A percentile compares a stretch with the other conserved stretches of the same genome.
phyloP scores from a whole-genome alignment of 179 eudicot genomes.

The Nepenthes alata region DNA sequence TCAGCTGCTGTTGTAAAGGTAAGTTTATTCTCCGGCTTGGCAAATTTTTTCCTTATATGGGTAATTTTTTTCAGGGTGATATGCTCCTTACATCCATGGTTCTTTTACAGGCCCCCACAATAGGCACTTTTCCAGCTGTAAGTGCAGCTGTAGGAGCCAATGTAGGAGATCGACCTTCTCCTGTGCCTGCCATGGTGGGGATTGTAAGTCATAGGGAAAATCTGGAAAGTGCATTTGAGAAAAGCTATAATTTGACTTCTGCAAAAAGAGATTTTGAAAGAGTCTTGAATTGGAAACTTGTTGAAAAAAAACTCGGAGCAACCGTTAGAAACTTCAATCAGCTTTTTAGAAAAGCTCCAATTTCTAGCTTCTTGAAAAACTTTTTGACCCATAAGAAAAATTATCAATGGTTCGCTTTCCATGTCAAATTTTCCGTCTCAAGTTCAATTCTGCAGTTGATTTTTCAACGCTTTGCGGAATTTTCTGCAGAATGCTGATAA shows the following conservation, averaged over 20 bases:
- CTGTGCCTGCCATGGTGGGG: slow-evolving; percentile 39
- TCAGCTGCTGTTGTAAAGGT: slow-evolving; percentile 49
- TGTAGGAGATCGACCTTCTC: slow-evolving; percentile 47
- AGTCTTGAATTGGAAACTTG: not conserved
- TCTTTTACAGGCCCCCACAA: slow-evolving; percentile 36
- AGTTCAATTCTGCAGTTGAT: not conserved
- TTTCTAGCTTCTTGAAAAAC: too few relatives aligned
- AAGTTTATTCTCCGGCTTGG: slow-evolving; percentile 1
- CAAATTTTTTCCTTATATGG: not conserved
- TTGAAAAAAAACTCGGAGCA: not conserved
- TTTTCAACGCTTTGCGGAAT: not conserved
- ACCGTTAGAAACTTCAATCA: too few relatives aligned
- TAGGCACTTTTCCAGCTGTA: slow-evolving; percentile 39
- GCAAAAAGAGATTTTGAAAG: not conserved
- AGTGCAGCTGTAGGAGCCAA: slow-evolving; percentile 38
- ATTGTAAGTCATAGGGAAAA: slow-evolving; percentile 21
- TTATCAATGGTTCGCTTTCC: not conserved
- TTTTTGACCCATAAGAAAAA: too few relatives aligned
- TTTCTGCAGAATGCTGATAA: slow-evolving; percentile 45
- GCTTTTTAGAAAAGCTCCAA: too few relatives aligned
- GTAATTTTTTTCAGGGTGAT: too few relatives aligned
- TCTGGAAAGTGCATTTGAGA: not conserved
- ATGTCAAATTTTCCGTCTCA: not conserved
- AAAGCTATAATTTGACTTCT: not conserved
- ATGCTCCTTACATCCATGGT: not conserved